A percentile compares a stretch with the other conserved stretches of the same genome.
Evolutionary conservation across 2,329 filamentous ascomycete species (phyloP).

Genomic region (Alternaria brassicicola): DNA sequence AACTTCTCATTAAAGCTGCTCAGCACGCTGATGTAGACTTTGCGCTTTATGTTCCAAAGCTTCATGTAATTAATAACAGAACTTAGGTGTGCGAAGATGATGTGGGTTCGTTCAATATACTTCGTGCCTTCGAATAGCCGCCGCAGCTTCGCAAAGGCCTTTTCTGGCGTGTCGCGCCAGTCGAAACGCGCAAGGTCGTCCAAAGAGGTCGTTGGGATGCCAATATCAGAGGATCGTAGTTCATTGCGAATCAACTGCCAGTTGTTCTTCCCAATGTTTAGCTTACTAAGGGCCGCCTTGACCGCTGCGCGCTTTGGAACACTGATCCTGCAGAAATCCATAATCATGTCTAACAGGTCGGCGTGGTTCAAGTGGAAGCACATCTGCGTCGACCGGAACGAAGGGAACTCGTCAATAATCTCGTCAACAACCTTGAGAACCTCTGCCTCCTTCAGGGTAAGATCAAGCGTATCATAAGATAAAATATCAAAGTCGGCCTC

Average conservation of each 20-base stretch:
- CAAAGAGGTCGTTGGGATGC: constrained; percentile 84
- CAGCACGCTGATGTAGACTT: constrained; percentile 83
- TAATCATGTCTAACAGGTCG: constrained; percentile 82
- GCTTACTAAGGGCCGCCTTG: constrained; percentile 82
- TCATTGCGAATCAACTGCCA: constrained; percentile 86
- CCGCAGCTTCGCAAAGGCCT: constrained; percentile 69
- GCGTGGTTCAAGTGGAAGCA: constrained; percentile 92
- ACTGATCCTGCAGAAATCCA: constrained; percentile 85
- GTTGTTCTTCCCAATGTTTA: constrained; percentile 79
- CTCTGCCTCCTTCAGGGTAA: constrained; percentile 90
- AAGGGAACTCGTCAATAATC: constrained; percentile 79
- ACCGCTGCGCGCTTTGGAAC: constrained; percentile 69
- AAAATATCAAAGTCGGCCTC: constrained; percentile 97
- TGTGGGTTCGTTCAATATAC: constrained; percentile 58
- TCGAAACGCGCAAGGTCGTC: constrained; percentile 92
- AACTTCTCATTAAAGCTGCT: constrained; percentile 91
- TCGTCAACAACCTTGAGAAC: constrained; percentile 94
- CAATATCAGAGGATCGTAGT: constrained; percentile 78
- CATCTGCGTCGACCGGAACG: constrained; percentile 72
- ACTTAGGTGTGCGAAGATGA: constrained; percentile 76
- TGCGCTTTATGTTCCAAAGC: constrained; percentile 74
- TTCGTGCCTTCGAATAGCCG: constrained; percentile 61
- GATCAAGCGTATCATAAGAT: constrained; percentile 78
- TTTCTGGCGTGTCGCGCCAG: constrained; percentile 78
- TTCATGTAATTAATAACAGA: constrained; percentile 79